Evolutionary conservation across 2,329 filamentous ascomycete species (phyloP).

Genomic region (Fusarium sulawesiense): DNA sequence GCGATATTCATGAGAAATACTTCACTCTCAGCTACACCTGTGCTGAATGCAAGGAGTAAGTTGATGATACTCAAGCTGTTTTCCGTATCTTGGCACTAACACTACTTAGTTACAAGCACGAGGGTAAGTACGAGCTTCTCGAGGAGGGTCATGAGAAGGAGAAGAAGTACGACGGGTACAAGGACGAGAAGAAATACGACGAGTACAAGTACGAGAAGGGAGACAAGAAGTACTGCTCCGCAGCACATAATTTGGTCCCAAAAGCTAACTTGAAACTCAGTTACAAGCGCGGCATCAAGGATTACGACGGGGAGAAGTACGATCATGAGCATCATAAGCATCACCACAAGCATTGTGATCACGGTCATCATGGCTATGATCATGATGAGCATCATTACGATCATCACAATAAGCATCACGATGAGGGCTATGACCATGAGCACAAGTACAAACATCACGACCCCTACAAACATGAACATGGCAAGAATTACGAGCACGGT

Average conservation of each 20-base stretch:
- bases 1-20: slow-evolving; percentile 39
- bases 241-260: not conserved
- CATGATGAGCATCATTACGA: not conserved
- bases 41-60: slow-evolving; percentile 43
- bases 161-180: slow-evolving; percentile 1
- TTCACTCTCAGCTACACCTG: slow-evolving; percentile 46
- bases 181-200: slow-evolving; percentile 3
- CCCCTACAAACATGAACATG: not conserved
- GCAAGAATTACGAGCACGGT: slow-evolving; percentile 2
- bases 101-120: slow-evolving; percentile 11
- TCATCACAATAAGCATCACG: slow-evolving; percentile 2
- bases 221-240: slow-evolving; percentile 4
- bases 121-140: slow-evolving; percentile 29
- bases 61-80: not conserved
- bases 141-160: not conserved
- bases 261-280: not conserved
- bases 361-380: not conserved
- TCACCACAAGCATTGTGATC: slow-evolving; percentile 2
- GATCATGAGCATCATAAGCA: slow-evolving; percentile 9
- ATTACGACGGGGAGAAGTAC: not conserved
- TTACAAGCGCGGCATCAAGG: not conserved
- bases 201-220: slow-evolving; percentile 1
- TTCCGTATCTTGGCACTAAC: not conserved
- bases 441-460: not conserved
- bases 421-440: not conserved